Percentiles rank a stretch among this genome's conserved stretches.
These are phyloP conservation scores for Suillus clintonianus DNA, from an alignment of 768 basidiomycete species.

Conservation along the genomic window DNA sequence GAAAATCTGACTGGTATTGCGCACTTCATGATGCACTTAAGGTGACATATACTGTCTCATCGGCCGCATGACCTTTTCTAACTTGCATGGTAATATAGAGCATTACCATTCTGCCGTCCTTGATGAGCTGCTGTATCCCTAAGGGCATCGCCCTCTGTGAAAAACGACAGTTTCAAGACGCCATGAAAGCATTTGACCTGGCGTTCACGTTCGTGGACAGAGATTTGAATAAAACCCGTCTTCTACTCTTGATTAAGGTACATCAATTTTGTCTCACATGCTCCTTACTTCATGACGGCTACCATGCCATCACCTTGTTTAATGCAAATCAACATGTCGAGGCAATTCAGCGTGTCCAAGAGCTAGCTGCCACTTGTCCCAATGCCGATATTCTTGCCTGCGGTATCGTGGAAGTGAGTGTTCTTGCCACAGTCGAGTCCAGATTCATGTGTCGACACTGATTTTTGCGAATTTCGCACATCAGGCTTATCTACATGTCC, in stretches of 20 bases:
- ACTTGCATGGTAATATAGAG: background rate
- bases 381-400: background rate
- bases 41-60: background rate
- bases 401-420: background rate
- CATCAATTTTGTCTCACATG: background rate
- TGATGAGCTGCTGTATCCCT: background rate
- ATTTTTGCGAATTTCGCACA: background rate
- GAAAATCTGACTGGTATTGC: background rate
- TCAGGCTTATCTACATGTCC: background rate
- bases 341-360: background rate
- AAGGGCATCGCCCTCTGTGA: background rate
- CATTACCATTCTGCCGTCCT: background rate
- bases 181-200: background rate
- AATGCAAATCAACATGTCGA: background rate
- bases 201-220: background rate
- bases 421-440: background rate
- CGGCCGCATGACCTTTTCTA: background rate
- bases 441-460: background rate
- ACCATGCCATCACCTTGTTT: background rate
- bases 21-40: background rate
- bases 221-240: background rate
- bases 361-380: background rate
- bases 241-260: background rate
- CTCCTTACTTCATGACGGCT: background rate
- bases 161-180: background rate